Conservation (phyloP, 75 land plant genomes). For the Sequoiadendron giganteum region DNA sequence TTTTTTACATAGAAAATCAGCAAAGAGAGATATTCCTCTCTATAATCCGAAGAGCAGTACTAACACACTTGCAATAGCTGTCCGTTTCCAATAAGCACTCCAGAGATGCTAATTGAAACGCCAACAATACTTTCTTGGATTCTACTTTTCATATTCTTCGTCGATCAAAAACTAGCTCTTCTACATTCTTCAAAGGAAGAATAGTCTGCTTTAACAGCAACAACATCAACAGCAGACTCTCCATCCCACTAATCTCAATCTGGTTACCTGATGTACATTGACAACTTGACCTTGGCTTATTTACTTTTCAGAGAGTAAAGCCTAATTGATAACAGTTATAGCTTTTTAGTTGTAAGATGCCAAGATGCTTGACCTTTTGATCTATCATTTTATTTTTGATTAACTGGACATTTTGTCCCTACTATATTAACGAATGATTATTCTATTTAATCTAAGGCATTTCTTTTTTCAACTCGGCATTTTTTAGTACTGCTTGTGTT, state of each 20-base stretch:
- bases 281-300: background rate
- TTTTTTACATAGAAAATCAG: no score
- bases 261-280: background rate
- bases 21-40: no score
- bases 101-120: no score
- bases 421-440: background rate
- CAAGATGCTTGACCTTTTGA: background rate
- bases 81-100: no score
- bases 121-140: no score
- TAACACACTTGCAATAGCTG: no score
- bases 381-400: background rate
- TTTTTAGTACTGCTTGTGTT: background rate
- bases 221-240: no score
- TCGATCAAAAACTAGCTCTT: no score
- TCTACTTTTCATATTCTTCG: no score
- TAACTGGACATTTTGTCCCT: background rate
- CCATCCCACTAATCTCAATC: background rate
- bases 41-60: no score
- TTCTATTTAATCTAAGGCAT: background rate
- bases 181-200: no score
- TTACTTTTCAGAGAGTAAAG: background rate
- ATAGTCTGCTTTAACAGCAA: no score
- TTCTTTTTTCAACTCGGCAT: background rate
- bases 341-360: background rate
- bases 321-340: background rate